A percentile compares a stretch with the other conserved stretches of the same genome.
phyloP scores from a whole-genome alignment of 345 rosid species.

The Garcia nutans region DNA sequence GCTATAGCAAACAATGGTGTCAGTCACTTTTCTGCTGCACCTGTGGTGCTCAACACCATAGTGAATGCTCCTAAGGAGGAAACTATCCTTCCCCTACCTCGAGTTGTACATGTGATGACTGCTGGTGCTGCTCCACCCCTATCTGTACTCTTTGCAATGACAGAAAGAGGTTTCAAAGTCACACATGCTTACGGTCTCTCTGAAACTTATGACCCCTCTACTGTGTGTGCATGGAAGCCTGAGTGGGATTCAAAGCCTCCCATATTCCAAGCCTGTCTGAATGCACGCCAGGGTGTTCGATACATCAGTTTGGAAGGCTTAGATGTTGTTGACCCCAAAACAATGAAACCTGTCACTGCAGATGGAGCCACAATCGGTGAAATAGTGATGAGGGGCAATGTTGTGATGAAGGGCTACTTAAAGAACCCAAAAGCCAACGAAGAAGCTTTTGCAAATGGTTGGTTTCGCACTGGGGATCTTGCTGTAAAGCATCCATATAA shows the following conservation, averaged over 20 bases:
- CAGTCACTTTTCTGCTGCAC: constrained; percentile 91
- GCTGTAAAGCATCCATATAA: constrained; percentile 85
- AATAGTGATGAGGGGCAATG: constrained; percentile 77
- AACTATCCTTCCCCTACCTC: constrained; percentile 81
- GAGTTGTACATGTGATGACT: constrained; percentile 70
- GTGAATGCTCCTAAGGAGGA: constrained; percentile 73
- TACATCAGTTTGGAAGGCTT: constrained; percentile 64
- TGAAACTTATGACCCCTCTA: constrained; percentile 86
- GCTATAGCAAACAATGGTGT: constrained; percentile 71
- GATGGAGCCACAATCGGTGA: constrained; percentile 84
- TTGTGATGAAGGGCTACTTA: constrained; percentile 84
- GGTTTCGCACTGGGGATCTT: constrained; percentile 91
- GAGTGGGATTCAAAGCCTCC: constrained; percentile 83
- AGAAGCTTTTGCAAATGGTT: constrained; percentile 79
- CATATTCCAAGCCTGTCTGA: constrained; percentile 69
- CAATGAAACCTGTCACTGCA: constrained; percentile 67
- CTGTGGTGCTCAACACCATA: constrained; percentile 80
- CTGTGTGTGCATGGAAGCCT: constrained; percentile 87
- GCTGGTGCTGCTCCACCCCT: constrained; percentile 96
- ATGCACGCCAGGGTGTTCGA: constrained; percentile 90
- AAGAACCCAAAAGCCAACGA: constrained; percentile 76
- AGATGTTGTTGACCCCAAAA: constrained; percentile 61
- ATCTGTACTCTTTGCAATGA: constrained; percentile 66
- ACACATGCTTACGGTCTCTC: constrained; percentile 91
- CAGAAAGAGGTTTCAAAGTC: constrained; percentile 71